These are phyloP conservation scores for Xylaria sp. DNA, from an alignment of 495 filamentous ascomycete species.

Conservation along the genomic window DNA sequence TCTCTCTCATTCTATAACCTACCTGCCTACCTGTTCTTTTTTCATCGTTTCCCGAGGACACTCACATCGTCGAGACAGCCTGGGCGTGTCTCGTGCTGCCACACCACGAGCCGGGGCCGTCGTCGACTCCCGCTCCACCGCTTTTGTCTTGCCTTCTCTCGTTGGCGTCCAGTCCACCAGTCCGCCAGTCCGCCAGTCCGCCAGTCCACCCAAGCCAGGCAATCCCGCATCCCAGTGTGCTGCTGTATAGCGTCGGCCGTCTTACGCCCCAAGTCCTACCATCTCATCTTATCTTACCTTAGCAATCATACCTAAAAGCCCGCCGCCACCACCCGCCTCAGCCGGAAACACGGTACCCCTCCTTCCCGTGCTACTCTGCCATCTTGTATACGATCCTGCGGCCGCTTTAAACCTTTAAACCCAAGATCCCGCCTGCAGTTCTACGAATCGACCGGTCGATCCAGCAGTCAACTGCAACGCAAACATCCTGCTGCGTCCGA, in stretches of 20 bases:
- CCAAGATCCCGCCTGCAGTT: not conserved
- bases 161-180: too few relatives aligned
- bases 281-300: not conserved
- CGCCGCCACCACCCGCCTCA: not conserved
- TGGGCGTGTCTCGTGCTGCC: not conserved
- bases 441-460: not conserved
- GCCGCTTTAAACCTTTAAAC: not conserved
- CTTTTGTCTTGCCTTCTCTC: not conserved
- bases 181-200: too few relatives aligned
- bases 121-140: constrained; percentile 14
- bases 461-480: not conserved
- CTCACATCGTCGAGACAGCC: not conserved
- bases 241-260: not conserved
- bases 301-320: constrained; percentile 12
- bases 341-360: constrained; percentile 20
- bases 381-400: constrained; percentile 5
- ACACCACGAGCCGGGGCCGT: not conserved
- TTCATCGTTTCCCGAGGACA: not conserved
- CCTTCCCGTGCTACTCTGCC: constrained; percentile 4
- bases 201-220: constrained; percentile 5
- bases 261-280: not conserved
- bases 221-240: not conserved
- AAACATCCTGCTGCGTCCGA: not conserved
- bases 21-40: not conserved
- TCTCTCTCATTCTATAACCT: not conserved